These are phyloP conservation scores for thale cress (Arabidopsis thaliana) DNA, from an alignment of 345 rosid species.

Conservation along the genomic window DNA sequence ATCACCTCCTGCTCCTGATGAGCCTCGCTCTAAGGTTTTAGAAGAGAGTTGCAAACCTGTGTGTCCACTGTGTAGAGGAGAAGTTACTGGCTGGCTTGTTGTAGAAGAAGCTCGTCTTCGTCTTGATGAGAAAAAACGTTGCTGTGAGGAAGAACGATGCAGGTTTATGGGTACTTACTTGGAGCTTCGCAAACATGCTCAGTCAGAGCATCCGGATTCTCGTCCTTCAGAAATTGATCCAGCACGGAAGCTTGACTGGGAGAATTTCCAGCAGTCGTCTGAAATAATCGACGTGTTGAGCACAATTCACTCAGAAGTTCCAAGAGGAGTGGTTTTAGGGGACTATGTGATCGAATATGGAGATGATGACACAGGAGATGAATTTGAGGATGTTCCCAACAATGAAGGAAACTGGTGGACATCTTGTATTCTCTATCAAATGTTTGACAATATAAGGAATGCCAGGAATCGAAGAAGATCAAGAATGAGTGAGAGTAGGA, in stretches of 20 bases:
- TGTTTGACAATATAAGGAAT: conserved; percentile 85
- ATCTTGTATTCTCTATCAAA: conserved; percentile 86
- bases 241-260: conserved; percentile 92
- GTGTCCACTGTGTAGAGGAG: conserved; percentile 96
- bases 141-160: conserved; percentile 79
- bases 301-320: conserved; percentile 97
- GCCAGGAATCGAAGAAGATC: conserved; percentile 89
- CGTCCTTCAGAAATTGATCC: conserved; percentile 91
- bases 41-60: conserved; percentile 63
- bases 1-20: conserved; percentile 56
- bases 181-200: conserved; percentile 77
- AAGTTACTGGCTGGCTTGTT: conserved; percentile 84
- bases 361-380: conserved; percentile 86
- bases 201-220: conserved; percentile 81
- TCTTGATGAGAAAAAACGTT: conserved; percentile 77
- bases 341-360: conserved; percentile 98
- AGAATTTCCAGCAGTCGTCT: conserved; percentile 95
- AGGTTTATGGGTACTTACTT: conserved; percentile 64
- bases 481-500: conserved; percentile 70
- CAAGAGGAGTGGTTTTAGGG: conserved; percentile 92
- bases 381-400: conserved; percentile 80
- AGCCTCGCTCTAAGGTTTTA: conserved; percentile 41
- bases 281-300: conserved; percentile 94
- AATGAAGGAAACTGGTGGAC: conserved; percentile 95
- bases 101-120: conserved; percentile 72